Conservation (phyloP, 164 flowering plant genomes). For the Kalanchoe fedtschenkoi region DNA sequence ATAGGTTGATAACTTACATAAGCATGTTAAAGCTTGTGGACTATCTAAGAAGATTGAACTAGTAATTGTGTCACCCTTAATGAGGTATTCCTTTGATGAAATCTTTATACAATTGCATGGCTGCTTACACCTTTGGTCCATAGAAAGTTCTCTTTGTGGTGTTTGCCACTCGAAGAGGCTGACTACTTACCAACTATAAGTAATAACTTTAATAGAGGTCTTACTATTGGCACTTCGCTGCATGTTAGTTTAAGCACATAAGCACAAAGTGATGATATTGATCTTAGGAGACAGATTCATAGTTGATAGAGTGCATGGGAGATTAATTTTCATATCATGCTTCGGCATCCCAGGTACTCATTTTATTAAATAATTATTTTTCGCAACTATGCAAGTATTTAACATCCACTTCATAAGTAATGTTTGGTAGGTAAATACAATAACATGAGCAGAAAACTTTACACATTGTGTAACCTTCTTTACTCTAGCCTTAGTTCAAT, state of each 20-base stretch:
- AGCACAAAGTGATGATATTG: not conserved
- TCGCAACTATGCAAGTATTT: not conserved
- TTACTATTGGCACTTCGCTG: not conserved
- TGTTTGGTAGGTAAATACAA: not conserved
- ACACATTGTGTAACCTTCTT: not conserved
- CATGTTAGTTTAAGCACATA: not conserved
- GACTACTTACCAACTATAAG: no score
- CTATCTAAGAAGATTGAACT: constrained; percentile 63
- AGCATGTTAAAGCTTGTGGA: constrained; percentile 65
- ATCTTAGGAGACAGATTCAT: no score
- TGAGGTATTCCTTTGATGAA: constrained; percentile 37
- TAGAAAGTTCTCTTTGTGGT: no score
- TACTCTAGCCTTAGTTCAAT: no score
- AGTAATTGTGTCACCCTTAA: constrained; percentile 71
- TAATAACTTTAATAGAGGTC: no score
- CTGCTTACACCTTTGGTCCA: no score
- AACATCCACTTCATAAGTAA: not conserved
- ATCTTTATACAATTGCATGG: not conserved
- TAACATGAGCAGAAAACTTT: not conserved
- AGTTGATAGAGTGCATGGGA: no score
- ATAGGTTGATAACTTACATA: constrained; percentile 75
- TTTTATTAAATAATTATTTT: not conserved
- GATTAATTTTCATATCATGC: not conserved
- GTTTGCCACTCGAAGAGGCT: no score
- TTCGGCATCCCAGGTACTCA: not conserved